A percentile compares a stretch with the other conserved stretches of the same genome.
Conservation (phyloP, 768 basidiomycete species). For the Hydnomerulius pinastri region DNA sequence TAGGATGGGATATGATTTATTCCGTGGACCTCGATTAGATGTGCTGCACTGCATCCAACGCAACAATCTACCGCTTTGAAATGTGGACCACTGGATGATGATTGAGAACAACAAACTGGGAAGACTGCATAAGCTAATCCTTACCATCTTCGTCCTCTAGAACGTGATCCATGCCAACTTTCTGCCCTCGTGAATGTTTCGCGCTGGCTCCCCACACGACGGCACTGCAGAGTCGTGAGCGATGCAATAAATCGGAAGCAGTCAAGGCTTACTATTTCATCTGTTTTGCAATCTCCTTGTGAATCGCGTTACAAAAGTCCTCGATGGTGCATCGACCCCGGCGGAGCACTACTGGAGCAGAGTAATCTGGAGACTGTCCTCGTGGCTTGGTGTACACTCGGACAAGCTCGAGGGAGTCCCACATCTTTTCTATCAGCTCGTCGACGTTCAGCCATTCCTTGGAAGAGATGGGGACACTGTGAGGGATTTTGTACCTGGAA, state of each 20-base stretch:
- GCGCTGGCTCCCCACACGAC: constrained; percentile 96
- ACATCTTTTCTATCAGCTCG: constrained; percentile 91
- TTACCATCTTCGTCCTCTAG: constrained; percentile 88
- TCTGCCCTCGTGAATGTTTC: constrained; percentile 97
- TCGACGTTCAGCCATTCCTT: constrained; percentile 96
- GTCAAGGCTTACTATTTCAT: constrained; percentile 81
- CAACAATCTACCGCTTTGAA: constrained; percentile 47
- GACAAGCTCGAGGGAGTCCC: constrained; percentile 89
- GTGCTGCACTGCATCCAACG: not conserved
- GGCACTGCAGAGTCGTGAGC: constrained; percentile 48
- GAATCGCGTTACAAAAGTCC: constrained; percentile 91
- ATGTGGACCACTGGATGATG: constrained; percentile 55
- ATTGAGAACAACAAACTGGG: constrained; percentile 6
- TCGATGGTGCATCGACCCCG: constrained; percentile 67
- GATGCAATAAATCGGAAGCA: not conserved
- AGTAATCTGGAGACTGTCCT: constrained; percentile 88
- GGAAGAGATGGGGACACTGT: constrained; percentile 93
- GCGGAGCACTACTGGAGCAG: constrained; percentile 84
- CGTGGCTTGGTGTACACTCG: constrained; percentile 97
- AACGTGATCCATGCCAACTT: constrained; percentile 85
- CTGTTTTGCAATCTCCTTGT: constrained; percentile 97
- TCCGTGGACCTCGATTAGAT: not conserved
- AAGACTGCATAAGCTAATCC: constrained; percentile 19
- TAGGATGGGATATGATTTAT: not conserved
- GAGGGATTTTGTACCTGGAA: constrained; percentile 86